Evolutionary conservation across 768 basidiomycete genomes (phyloP).

Genomic region (Punctularia strigosozonata): DNA sequence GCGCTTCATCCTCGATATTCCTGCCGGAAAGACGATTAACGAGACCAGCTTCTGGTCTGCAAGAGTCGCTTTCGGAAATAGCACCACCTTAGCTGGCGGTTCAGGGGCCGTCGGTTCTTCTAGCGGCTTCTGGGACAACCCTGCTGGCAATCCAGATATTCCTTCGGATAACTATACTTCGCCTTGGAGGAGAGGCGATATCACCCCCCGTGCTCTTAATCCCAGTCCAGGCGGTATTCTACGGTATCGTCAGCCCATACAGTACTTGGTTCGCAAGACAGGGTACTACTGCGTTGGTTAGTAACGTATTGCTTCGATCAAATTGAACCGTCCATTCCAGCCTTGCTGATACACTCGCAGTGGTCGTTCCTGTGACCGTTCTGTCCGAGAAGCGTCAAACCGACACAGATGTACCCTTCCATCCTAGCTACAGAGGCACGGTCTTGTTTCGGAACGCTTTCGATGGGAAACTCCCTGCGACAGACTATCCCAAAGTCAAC

Average conservation of each 20-base stretch:
- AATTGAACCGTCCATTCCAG: constrained; percentile 1
- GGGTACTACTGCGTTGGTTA: constrained; percentile 95
- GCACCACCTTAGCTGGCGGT: constrained; percentile 10
- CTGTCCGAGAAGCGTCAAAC: constrained; percentile 30
- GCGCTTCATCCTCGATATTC: constrained; percentile 78
- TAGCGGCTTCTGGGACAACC: constrained; percentile 43
- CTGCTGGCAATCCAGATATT: constrained; percentile 46
- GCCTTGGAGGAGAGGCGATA: constrained; percentile 25
- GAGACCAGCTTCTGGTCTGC: constrained; percentile 86
- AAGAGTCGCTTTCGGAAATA: constrained; percentile 49
- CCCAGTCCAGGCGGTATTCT: constrained; percentile 39
- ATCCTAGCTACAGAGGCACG: constrained; percentile 67
- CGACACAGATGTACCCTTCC: constrained; percentile 42
- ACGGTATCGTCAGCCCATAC: constrained; percentile 59
- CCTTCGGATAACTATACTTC: constrained; percentile 33
- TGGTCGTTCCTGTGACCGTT: constrained; percentile 84
- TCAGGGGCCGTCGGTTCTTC: constrained; percentile 14
- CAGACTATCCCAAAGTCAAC: constrained; percentile 95
- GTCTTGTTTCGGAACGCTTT: constrained; percentile 86
- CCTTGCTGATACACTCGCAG: constrained; percentile 23
- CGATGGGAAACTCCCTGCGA: constrained; percentile 77
- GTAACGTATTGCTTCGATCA: constrained; percentile 14
- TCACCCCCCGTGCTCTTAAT: too few relatives aligned
- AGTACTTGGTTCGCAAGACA: constrained; percentile 73
- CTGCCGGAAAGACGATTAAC: constrained; percentile 44